phyloP scores from a whole-genome alignment of 495 filamentous ascomycete genomes.

The Aspergillus taichungensis region DNA sequence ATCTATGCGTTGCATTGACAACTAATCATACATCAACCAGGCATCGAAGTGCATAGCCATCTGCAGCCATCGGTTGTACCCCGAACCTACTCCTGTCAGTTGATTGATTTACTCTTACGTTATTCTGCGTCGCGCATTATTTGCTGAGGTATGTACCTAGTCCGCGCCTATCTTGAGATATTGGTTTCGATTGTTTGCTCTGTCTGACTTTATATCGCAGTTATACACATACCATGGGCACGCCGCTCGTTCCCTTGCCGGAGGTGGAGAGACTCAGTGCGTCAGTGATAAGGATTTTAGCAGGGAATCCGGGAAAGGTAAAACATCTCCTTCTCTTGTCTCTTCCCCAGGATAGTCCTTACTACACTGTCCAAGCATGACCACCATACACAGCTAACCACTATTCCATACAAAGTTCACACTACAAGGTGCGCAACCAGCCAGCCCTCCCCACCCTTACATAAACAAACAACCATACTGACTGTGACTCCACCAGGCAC shows the following conservation, averaged over 20 bases:
- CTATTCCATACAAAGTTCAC: slow-evolving; percentile 31
- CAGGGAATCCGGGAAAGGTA: slow-evolving; percentile 74
- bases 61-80: no score
- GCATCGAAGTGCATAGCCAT: no score
- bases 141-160: no score
- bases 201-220: not conserved
- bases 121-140: no score
- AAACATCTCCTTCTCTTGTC: slow-evolving; percentile 1
- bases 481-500: slow-evolving; percentile 44
- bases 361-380: no score
- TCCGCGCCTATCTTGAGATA: not conserved
- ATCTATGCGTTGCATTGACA: no score
- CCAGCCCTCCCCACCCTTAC: no score
- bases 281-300: slow-evolving; percentile 63
- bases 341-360: no score
- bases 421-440: slow-evolving; percentile 35
- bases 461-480: slow-evolving; percentile 1
- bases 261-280: slow-evolving; percentile 60
- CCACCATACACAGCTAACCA: not conserved
- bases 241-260: slow-evolving; percentile 43
- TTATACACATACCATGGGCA: slow-evolving; percentile 28
- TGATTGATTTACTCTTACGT: no score
- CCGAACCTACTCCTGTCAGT: no score
- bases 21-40: no score
- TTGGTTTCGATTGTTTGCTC: not conserved